Conservation (phyloP, 176 grass and related monocot genomes). For the Typha latifolia region DNA sequence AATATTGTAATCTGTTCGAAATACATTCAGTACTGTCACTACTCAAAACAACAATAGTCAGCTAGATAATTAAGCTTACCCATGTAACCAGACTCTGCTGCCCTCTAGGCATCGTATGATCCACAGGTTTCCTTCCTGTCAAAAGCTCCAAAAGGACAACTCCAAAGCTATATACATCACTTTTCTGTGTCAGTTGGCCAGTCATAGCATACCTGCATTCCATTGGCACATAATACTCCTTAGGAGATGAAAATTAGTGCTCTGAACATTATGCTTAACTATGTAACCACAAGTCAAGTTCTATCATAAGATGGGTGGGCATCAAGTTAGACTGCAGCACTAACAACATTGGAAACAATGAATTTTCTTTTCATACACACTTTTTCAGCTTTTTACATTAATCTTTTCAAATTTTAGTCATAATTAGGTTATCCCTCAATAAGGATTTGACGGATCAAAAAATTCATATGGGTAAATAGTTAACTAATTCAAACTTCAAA, state of each 20-base stretch:
- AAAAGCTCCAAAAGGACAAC: constrained; percentile 93
- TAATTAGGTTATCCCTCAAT: no score
- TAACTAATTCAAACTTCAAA: not conserved
- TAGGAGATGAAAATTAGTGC: not conserved
- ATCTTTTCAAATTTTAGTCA: no score
- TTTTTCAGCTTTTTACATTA: no score
- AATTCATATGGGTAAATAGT: not conserved
- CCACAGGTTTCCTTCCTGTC: constrained; percentile 88
- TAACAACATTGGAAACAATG: not conserved
- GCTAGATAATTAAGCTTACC: constrained; percentile 31
- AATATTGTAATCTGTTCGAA: not conserved
- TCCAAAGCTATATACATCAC: constrained; percentile 93
- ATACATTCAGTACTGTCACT: not conserved
- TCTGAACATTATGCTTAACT: not conserved
- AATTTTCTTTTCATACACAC: no score
- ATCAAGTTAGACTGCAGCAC: not conserved
- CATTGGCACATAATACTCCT: constrained; percentile 2
- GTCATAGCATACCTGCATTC: constrained; percentile 83
- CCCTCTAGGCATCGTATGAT: constrained; percentile 95
- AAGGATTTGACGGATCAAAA: no score
- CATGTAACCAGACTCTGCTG: constrained; percentile 95
- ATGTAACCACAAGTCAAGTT: not conserved
- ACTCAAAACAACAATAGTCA: not conserved
- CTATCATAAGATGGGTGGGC: not conserved
- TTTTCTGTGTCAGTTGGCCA: constrained; percentile 89